A percentile compares a stretch with the other conserved stretches of the same genome.
Evolutionary conservation across 2,329 filamentous ascomycete species (phyloP).

Genomic region (Xenoacremonium recifei): DNA sequence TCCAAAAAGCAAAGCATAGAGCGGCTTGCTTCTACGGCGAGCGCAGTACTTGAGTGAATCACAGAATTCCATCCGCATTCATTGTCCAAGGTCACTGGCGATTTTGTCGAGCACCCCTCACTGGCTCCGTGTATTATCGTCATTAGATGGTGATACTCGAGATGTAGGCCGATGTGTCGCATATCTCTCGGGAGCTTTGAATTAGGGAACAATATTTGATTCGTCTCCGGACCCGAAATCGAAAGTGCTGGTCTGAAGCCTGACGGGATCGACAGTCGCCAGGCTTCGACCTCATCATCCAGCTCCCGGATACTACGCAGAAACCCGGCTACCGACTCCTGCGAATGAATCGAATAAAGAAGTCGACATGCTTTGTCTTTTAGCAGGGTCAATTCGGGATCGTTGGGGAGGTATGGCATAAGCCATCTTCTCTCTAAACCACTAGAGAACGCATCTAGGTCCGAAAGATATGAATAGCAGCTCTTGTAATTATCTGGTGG

Average conservation of each 20-base stretch:
- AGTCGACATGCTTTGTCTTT: constrained; percentile 48
- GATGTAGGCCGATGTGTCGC: constrained; percentile 45
- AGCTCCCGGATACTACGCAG: constrained; percentile 54
- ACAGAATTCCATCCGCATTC: constrained; percentile 11
- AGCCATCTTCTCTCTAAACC: constrained; percentile 3
- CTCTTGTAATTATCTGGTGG: constrained; percentile 23
- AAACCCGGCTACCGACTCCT: constrained; percentile 53
- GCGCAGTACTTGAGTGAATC: constrained; percentile 50
- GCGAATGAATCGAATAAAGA: constrained; percentile 49
- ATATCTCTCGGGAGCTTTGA: constrained; percentile 37
- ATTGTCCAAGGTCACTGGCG: constrained; percentile 1
- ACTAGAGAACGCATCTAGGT: not conserved
- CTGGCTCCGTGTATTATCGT: constrained; percentile 57
- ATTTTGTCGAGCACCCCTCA: constrained; percentile 49
- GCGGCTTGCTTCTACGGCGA: constrained; percentile 55
- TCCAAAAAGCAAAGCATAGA: constrained; percentile 50
- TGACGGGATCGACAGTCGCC: constrained; percentile 48
- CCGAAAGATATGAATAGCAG: constrained; percentile 12
- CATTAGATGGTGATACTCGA: constrained; percentile 57
- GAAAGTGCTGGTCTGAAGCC: constrained; percentile 47
- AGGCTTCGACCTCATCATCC: constrained; percentile 55
- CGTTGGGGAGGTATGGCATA: constrained; percentile 41
- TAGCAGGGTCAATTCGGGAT: constrained; percentile 49
- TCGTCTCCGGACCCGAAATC: constrained; percentile 28
- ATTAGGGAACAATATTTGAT: constrained; percentile 20